A percentile compares a stretch with the other conserved stretches of the same genome.
phyloP scores from a whole-genome alignment of 1,139 yeast genomes.

The Kodamaea plutei region DNA sequence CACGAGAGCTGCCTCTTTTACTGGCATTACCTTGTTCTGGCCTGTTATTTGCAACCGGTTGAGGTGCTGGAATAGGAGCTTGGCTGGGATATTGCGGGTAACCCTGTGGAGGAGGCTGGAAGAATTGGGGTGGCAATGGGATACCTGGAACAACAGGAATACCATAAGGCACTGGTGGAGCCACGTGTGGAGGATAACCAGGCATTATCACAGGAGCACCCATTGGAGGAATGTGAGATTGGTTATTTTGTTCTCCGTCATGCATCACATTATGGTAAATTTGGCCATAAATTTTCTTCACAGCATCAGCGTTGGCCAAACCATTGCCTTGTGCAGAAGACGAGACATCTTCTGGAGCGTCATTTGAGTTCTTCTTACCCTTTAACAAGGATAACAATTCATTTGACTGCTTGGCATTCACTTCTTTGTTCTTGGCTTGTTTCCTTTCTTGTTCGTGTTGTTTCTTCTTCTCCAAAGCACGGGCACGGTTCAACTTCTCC shows the following conservation, averaged over 20 bases:
- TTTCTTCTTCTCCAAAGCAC: slow-evolving; percentile 18
- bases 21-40: background rate
- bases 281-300: slow-evolving; percentile 48
- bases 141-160: slow-evolving; percentile 23
- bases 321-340: slow-evolving; percentile 22
- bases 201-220: slow-evolving; percentile 5
- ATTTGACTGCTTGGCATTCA: slow-evolving; percentile 17
- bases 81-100: background rate
- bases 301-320: slow-evolving; percentile 31
- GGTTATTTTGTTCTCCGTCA: slow-evolving; percentile 25
- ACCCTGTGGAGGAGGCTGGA: slow-evolving; percentile 13
- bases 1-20: background rate
- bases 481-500: slow-evolving; percentile 19
- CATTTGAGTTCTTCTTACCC: slow-evolving; percentile 14
- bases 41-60: background rate
- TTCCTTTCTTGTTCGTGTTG: slow-evolving; percentile 22
- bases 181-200: slow-evolving; percentile 13
- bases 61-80: background rate
- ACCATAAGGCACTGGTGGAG: slow-evolving; percentile 16
- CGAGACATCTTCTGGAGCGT: slow-evolving; percentile 13
- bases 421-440: slow-evolving; percentile 7
- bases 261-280: slow-evolving; percentile 43
- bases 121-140: slow-evolving; percentile 36
- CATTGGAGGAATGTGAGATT: slow-evolving; percentile 13
- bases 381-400: slow-evolving; percentile 26